These are phyloP conservation scores for Phialemoniopsis sp. DNA, from an alignment of 2,329 filamentous ascomycete genomes.

Conservation along the genomic window DNA sequence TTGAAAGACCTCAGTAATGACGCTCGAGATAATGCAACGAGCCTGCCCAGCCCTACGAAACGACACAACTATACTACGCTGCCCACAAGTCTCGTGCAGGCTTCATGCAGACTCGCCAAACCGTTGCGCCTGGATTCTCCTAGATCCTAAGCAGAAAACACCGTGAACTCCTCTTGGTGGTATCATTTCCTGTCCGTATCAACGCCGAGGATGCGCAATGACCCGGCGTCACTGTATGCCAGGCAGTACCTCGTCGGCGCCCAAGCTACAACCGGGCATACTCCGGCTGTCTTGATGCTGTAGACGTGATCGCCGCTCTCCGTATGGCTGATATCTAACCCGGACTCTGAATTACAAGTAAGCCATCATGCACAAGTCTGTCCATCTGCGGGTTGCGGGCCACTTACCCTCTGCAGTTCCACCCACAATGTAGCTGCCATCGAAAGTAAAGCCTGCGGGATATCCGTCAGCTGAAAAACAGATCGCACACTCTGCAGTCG, in stretches of 20 bases:
- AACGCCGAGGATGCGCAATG: constrained; percentile 64
- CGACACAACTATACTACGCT: too few species aligned
- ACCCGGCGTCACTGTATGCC: constrained; percentile 68
- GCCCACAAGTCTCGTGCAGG: too few species aligned
- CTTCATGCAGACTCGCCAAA: too few species aligned
- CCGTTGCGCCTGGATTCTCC: too few species aligned
- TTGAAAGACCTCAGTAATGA: too few species aligned
- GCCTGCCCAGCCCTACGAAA: too few species aligned
- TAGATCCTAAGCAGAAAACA: too few species aligned
- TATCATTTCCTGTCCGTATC: constrained; percentile 40
- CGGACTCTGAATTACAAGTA: constrained; percentile 37
- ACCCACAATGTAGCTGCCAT: constrained; percentile 70
- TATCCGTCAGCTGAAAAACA: too few species aligned
- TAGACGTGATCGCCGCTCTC: constrained; percentile 72
- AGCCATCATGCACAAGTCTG: constrained; percentile 5
- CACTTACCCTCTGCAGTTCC: constrained; percentile 66
- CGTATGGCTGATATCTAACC: constrained; percentile 66
- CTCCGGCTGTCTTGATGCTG: constrained; percentile 63
- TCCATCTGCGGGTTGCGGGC: neutral
- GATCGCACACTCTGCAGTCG: neutral
- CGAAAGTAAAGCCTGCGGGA: constrained; percentile 65
- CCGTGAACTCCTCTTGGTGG: too few species aligned
- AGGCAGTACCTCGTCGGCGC: constrained; percentile 71
- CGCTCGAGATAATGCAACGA: too few species aligned
- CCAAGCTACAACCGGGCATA: constrained; percentile 68